A percentile compares a stretch with the other conserved stretches of the same genome.
Conservation (phyloP, 1,284 basidiomycete species). For the Microbotryum scabiosae region DNA sequence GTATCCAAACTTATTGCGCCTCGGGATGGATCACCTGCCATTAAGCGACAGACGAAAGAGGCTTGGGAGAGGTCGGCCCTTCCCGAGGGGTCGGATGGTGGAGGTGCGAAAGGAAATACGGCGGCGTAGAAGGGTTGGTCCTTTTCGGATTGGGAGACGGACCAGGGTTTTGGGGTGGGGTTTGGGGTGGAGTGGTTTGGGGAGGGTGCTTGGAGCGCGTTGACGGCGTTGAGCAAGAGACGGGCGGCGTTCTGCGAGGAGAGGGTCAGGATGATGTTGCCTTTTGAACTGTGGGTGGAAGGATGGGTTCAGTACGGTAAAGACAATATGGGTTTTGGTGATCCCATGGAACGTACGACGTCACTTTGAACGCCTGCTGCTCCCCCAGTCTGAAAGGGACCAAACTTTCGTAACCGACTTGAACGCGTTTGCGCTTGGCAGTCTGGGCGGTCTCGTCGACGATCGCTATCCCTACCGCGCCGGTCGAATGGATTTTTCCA, state of each 20-base stretch:
- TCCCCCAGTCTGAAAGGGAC: neutral
- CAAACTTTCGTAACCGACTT: constrained; percentile 15
- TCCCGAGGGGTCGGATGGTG: neutral
- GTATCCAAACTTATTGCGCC: constrained; percentile 28
- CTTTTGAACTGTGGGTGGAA: constrained; percentile 11
- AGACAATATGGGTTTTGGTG: too few species aligned
- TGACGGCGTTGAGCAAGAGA: constrained; percentile 16
- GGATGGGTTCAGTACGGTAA: neutral
- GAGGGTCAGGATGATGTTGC: constrained; percentile 28
- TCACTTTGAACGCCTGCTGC: constrained; percentile 9
- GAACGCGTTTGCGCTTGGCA: neutral
- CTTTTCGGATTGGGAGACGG: constrained; percentile 13
- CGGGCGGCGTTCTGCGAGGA: constrained; percentile 23
- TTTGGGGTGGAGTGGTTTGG: neutral
- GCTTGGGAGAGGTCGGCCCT: constrained; percentile 12
- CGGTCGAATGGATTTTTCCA: neutral
- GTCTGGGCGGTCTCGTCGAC: neutral
- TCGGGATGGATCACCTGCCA: constrained; percentile 23
- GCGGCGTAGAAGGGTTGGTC: constrained; percentile 30
- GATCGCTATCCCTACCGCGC: constrained; percentile 24
- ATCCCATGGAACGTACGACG: constrained; percentile 1
- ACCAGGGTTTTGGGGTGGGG: neutral
- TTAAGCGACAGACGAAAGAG: constrained; percentile 20
- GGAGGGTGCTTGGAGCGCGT: constrained; percentile 4
- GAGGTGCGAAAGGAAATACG: constrained; percentile 6